Base-by-base conservation (phyloP, 2,329 filamentous ascomycete species). In the Corinectria fuckeliana region DNA sequence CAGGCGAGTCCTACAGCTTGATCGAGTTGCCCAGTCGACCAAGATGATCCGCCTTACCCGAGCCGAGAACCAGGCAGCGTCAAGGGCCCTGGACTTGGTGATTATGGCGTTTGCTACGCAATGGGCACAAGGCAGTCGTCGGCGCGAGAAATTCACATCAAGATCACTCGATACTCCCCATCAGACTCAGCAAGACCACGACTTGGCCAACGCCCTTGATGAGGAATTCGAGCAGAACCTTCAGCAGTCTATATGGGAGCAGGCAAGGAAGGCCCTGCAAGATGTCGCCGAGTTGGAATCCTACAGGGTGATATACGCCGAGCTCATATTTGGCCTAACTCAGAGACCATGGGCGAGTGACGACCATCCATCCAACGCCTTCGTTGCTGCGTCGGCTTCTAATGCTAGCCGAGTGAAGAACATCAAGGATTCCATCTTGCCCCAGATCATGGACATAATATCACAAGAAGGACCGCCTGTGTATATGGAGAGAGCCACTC, bases 21-120 rank as follows among this genome's bases (percentile, higher is more conserved):
- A 84, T 56, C 73, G 74, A 5, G 70, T 75, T 7, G 77, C 79
- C 3, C 74, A 76, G 7, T 66, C 74, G 2, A 72, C 77, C 1
- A 74, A 76, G 3, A 72, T 81, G 8, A 70, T 79, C 6, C 70
- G 71, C 0, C 66, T 83, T 1, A 79, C 74, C 1, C 69, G 62
- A 0, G 48, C 63, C 1, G 77, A 83, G 53, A 76, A 79, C 32
- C 73, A 71, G 14, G 74, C 75, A 1, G 78, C 76, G 21, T 74
- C 76, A 0, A 77, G 72, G 21, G 81, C 81, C 1, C 69, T 84
- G 4, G 77, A 83, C 44, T 63, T 79, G 1, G 75, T 76, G 0
- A 81, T 84, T 42, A 79, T 83, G 73, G 78, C 82, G 0, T 84
- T 84, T 63, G 79, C 82, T 1, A 79, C 80, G 0, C 82, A 84